phyloP scores from a whole-genome alignment of 345 rosid species.

The Angophora floribunda region DNA sequence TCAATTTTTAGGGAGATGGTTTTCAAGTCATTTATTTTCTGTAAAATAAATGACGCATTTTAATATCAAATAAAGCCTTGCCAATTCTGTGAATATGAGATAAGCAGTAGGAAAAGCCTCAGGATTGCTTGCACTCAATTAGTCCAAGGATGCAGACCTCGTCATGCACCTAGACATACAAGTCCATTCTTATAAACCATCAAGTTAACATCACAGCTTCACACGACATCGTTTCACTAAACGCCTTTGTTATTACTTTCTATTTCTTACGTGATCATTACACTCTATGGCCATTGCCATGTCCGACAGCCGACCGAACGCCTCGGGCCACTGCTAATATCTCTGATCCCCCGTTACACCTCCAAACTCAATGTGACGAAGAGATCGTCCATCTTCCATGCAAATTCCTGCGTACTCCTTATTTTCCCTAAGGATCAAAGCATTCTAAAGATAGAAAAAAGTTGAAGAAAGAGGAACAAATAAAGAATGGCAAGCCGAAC shows the following conservation, averaged over 20 bases:
- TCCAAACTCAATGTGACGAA: not conserved
- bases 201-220: not conserved
- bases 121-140: not conserved
- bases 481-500: not conserved
- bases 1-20: fast-evolving
- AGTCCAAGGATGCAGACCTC: not conserved
- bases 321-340: not conserved
- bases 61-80: fast-evolving
- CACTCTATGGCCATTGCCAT: not conserved
- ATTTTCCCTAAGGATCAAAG: too few relatives aligned
- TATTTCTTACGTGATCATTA: too few relatives aligned
- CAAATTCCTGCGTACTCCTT: not conserved
- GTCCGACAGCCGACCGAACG: not conserved
- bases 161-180: not conserved
- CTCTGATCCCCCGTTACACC: not conserved
- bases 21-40: not conserved
- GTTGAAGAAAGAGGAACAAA: not conserved
- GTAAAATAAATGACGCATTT: not conserved
- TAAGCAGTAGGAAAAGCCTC: not conserved
- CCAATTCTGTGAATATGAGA: not conserved
- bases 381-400: not conserved
- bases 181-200: not conserved
- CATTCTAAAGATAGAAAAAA: not conserved
- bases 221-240: not conserved
- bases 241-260: too few relatives aligned